Evolutionary conservation across 805 yeast genomes (phyloP).

Genomic region (Candida koratica): DNA sequence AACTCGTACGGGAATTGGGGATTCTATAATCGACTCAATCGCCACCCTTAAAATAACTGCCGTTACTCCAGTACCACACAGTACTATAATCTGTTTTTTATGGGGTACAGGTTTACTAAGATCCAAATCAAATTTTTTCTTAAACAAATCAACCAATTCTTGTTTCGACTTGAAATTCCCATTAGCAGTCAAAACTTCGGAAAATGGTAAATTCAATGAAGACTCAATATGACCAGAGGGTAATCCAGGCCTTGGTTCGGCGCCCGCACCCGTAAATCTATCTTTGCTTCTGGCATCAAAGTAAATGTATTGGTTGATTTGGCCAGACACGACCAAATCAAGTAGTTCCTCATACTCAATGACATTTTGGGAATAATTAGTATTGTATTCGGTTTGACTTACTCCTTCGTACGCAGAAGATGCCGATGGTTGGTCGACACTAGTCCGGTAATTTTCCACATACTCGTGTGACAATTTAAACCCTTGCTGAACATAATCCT

Average conservation of each 20-base stretch:
- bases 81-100: slow-evolving; percentile 65
- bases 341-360: slow-evolving; percentile 64
- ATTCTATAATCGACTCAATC: slow-evolving; percentile 33
- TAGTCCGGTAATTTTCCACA: slow-evolving; percentile 8
- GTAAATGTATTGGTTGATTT: slow-evolving; percentile 46
- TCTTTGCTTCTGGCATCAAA: slow-evolving; percentile 80
- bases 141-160: slow-evolving; percentile 47
- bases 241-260: slow-evolving; percentile 88
- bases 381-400: slow-evolving; percentile 27
- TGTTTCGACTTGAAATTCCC: slow-evolving; percentile 46
- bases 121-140: slow-evolving; percentile 28
- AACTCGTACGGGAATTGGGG: slow-evolving; percentile 36
- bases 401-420: slow-evolving; percentile 18
- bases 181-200: slow-evolving; percentile 49
- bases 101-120: slow-evolving; percentile 21
- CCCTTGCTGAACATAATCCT: slow-evolving; percentile 44
- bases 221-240: slow-evolving; percentile 89
- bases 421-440: not conserved
- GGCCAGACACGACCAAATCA: slow-evolving; percentile 49
- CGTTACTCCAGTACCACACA: slow-evolving; percentile 97
- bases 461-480: slow-evolving; percentile 9
- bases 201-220: slow-evolving; percentile 72
- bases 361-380: slow-evolving; percentile 43
- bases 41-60: slow-evolving; percentile 86
- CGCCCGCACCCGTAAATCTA: slow-evolving; percentile 72